phyloP scores from a whole-genome alignment of 192 early-diverging fungal species.

The Backusella macrospora region DNA sequence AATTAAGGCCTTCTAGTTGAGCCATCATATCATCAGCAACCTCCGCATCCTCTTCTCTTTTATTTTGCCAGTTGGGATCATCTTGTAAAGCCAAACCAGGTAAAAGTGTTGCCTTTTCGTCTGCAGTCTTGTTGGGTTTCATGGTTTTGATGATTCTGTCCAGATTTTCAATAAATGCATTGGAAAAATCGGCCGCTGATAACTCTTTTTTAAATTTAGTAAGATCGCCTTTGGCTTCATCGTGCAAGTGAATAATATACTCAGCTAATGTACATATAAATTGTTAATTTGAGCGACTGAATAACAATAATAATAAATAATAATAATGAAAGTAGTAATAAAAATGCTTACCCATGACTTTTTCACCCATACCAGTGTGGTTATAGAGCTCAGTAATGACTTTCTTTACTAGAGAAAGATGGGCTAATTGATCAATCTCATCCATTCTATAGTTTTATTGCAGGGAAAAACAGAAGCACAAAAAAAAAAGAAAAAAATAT shows the following conservation, averaged over 20 bases:
- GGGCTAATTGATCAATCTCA: conserved; percentile 81
- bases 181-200: conserved; percentile 81
- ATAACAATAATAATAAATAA: background rate
- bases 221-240: conserved; percentile 59
- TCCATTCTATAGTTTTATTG: conserved; percentile 31
- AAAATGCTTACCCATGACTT: conserved; percentile 56
- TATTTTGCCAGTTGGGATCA: conserved; percentile 49
- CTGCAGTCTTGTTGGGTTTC: conserved; percentile 61
- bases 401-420: conserved; percentile 87
- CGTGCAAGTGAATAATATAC: conserved; percentile 88
- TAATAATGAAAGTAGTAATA: background rate
- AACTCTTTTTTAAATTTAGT: conserved; percentile 70
- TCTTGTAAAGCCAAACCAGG: conserved; percentile 75
- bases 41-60: conserved; percentile 48
- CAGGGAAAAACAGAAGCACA: background rate
- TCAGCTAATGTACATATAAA: conserved; percentile 64
- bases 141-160: conserved; percentile 90
- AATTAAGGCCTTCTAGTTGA: conserved; percentile 55
- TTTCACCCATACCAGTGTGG: conserved; percentile 91
- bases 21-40: conserved; percentile 59
- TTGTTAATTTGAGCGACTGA: background rate
- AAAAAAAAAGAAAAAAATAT: background rate
- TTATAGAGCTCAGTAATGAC: conserved; percentile 90
- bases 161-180: conserved; percentile 78
- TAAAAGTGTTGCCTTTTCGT: conserved; percentile 67